Percentiles rank a stretch among this genome's conserved stretches.
These are phyloP conservation scores for Linnemannia zychae DNA, from an alignment of 192 early-diverging fungal genomes.

Conservation along the genomic window DNA sequence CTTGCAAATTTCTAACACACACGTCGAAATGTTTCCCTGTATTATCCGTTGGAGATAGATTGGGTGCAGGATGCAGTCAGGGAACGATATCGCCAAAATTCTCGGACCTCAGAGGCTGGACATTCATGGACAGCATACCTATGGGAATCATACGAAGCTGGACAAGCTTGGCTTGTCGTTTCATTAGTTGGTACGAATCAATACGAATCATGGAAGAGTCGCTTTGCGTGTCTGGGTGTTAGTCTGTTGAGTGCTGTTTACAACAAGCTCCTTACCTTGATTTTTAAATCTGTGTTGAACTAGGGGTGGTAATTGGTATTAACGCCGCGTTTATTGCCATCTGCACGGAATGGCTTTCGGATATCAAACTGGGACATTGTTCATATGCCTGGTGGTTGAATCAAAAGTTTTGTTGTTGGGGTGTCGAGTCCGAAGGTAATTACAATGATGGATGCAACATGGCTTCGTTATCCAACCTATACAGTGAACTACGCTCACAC, in stretches of 20 bases:
- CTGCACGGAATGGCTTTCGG: slow-evolving; percentile 90
- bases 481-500: background rate
- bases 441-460: background rate
- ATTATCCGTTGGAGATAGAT: slow-evolving; percentile 54
- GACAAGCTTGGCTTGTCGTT: slow-evolving; percentile 90
- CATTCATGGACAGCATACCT: slow-evolving; percentile 66
- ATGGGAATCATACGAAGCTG: slow-evolving; percentile 73
- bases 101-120: slow-evolving; percentile 53
- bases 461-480: too few relatives aligned
- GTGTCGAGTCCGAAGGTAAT: slow-evolving; percentile 70
- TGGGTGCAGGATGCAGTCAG: slow-evolving; percentile 77
- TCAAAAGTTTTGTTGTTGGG: slow-evolving; percentile 95
- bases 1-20: background rate
- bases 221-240: too few relatives aligned
- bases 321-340: slow-evolving; percentile 93
- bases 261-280: background rate
- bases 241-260: too few relatives aligned
- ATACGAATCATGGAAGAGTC: slow-evolving; percentile 1
- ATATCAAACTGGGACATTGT: slow-evolving; percentile 90
- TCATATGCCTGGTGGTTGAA: slow-evolving; percentile 88
- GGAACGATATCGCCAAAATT: slow-evolving; percentile 68
- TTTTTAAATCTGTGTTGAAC: background rate
- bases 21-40: background rate
- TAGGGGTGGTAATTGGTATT: slow-evolving; percentile 80
- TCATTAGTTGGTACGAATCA: slow-evolving; percentile 74